phyloP scores from a whole-genome alignment of 23 red algal genomes.

The Cyanidiococcus yangmingshanensis region DNA sequence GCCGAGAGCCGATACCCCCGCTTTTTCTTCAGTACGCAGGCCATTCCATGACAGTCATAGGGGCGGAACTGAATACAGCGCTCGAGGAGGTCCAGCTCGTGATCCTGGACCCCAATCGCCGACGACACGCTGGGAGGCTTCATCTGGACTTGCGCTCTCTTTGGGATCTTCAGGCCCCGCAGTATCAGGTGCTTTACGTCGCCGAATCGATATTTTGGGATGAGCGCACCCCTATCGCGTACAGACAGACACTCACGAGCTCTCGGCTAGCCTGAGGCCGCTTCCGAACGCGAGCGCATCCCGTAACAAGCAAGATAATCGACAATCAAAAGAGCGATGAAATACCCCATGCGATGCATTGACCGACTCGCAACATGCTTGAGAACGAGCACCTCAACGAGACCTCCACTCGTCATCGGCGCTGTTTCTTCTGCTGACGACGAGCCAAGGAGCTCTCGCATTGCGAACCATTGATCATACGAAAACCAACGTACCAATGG shows the following conservation, averaged over 20 bases:
- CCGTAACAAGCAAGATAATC: too few relatives aligned
- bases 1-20: background rate
- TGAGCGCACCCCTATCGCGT: background rate
- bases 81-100: background rate
- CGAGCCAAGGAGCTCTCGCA: too few relatives aligned
- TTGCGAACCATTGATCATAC: too few relatives aligned
- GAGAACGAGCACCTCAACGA: too few relatives aligned
- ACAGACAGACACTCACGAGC: background rate
- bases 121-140: background rate
- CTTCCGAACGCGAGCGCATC: too few relatives aligned
- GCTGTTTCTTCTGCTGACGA: too few relatives aligned
- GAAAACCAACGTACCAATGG: too few relatives aligned
- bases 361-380: too few relatives aligned
- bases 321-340: too few relatives aligned
- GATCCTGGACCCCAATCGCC: constrained; percentile 5
- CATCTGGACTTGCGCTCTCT: background rate
- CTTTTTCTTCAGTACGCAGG: constrained; percentile 21
- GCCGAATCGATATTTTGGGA: background rate
- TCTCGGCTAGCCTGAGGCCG: background rate
- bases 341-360: too few relatives aligned
- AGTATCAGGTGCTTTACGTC: background rate
- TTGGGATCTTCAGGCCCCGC: background rate
- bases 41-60: constrained; percentile 14
- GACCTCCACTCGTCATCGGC: too few relatives aligned
- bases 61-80: background rate